Evolutionary conservation across 192 early-diverging fungal species (phyloP), one percentile per base, ranked within the genome.

Genomic region (Backusella tuberculispora): DNA sequence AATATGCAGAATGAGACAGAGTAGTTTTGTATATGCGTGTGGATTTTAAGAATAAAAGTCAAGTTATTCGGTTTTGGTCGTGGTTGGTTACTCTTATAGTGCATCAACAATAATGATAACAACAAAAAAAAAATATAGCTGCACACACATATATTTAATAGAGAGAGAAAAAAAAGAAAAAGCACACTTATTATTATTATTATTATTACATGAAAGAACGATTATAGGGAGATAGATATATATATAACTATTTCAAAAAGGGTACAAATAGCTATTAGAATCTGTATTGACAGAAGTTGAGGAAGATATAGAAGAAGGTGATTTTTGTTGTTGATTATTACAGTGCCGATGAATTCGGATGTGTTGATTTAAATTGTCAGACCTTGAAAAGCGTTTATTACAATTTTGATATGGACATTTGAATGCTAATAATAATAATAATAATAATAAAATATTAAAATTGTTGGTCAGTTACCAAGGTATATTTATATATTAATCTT

Each of bases 321-420:
- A 41, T 53, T 37, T 50, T 41, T 72, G 2, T 56, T 53, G 8
- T 56, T 53, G 29, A n/a, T 29, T 72, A 8, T 9, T 79, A 56
- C 77, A 86, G 56, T 86, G 83, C 29, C 87, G 79, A 72, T 88
- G 87, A 34, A 88, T 86, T 43, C 87, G 85, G 53, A 88, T 82
- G 40, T 88, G 87, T 63, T 88, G 87, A 68, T 82, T 86, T 56
- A 88, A 46, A 71, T 88, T 88, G 63, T 88, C 87, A 29, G 85
- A 85, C 14, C 87, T 78, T 14, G 85, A 88, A 73, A 88, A 88
- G 12, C 83, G 73, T 77, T 88, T 88, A 41, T 83, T 80, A 70
- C 85, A 88, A 75, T 80, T 84, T 5, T 76, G 74, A 43, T 84
- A 83, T 42, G 85, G 80, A 71, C 85, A 88, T 45, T 80, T 76